Base-by-base conservation (phyloP, 2,329 filamentous ascomycete species). In the Fusarium sp. region DNA sequence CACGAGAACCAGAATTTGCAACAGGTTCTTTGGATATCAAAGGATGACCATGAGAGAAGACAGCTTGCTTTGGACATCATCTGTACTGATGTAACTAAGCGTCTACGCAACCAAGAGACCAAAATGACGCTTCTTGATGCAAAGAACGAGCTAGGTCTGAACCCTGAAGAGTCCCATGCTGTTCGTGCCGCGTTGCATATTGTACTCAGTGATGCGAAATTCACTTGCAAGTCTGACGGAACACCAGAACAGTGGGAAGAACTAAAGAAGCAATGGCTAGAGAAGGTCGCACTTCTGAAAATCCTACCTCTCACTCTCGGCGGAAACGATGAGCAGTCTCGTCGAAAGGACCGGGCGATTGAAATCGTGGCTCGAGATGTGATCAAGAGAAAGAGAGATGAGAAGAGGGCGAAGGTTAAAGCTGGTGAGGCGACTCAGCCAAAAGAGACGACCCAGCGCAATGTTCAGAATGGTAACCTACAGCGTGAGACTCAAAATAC, bases 81-180 rank as follows among this genome's bases (percentile, higher is more conserved):
- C 25, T 94, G 91, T 75, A 91, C 88, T 28, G 92, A 95, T 79
- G 91, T 95, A 30, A 94, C 92, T 2, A 96, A 96, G 79, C 85
- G 91, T 21, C 90, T 94, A 83, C 88, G 93, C 19, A 73, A 88
- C 82, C 14, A 88, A 60, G 87, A 89, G 50, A 85, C 84, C 34
- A 84, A 87, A n/a, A 89, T 95, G 85, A 90, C 89, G 1, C 86
- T 95, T 45, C 86, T 88, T 3, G 90, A 94, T 62, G 92, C 91
- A 7, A 94, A 93, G 77, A 92, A 91, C 18, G 71, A 79, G 3
- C 75, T 86, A 14, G 81, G 81, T 0, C 64, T 85, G 41, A 83
- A 85, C 59, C 83, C 84, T 0, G 76, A 79, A 39, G 73, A 84
- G 70, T 77, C 79, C 5, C 88, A 92, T 28, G 84, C 88, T 46